Conservation (phyloP, 2,329 filamentous ascomycete genomes). For the Macrophomina pseudophaseolina region DNA sequence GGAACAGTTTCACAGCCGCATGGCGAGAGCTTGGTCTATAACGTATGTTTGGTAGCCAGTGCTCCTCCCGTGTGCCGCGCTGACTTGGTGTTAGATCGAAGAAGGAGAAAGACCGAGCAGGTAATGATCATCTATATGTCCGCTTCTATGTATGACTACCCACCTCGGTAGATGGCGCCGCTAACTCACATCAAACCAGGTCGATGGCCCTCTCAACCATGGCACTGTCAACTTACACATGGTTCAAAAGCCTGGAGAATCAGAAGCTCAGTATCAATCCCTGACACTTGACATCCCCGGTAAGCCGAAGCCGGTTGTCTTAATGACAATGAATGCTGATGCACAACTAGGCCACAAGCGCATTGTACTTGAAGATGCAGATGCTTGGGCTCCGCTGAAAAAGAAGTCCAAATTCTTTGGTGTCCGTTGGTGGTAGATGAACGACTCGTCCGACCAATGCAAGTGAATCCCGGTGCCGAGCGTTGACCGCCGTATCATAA, state of each 20-base stretch:
- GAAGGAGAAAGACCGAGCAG: constrained; percentile 71
- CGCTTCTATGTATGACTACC: constrained; percentile 66
- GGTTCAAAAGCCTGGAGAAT: constrained; percentile 67
- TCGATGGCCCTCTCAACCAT: constrained; percentile 75
- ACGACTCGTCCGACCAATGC: not conserved
- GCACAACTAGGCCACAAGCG: constrained; percentile 10
- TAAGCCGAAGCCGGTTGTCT: constrained; percentile 36
- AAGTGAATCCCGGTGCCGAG: too few relatives aligned
- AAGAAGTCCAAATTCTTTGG: constrained; percentile 25
- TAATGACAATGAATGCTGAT: not conserved
- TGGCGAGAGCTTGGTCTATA: constrained; percentile 61
- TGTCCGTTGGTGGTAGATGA: constrained; percentile 25
- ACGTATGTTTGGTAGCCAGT: constrained; percentile 59
- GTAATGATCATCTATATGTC: constrained; percentile 81
- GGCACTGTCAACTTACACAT: constrained; percentile 81
- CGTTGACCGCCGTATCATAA: too few relatives aligned
- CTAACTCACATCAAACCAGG: constrained; percentile 49
- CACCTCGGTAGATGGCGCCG: not conserved
- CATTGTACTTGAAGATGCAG: constrained; percentile 24
- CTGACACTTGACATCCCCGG: constrained; percentile 81
- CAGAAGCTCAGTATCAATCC: constrained; percentile 78
- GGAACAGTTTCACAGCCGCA: constrained; percentile 80
- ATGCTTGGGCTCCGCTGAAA: constrained; percentile 5
- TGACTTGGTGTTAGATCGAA: constrained; percentile 56
- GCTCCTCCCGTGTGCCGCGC: not conserved